A percentile compares a stretch with the other conserved stretches of the same genome.
phyloP scores from a whole-genome alignment of 2,329 filamentous ascomycete species.

The Mycogone perniciosa region DNA sequence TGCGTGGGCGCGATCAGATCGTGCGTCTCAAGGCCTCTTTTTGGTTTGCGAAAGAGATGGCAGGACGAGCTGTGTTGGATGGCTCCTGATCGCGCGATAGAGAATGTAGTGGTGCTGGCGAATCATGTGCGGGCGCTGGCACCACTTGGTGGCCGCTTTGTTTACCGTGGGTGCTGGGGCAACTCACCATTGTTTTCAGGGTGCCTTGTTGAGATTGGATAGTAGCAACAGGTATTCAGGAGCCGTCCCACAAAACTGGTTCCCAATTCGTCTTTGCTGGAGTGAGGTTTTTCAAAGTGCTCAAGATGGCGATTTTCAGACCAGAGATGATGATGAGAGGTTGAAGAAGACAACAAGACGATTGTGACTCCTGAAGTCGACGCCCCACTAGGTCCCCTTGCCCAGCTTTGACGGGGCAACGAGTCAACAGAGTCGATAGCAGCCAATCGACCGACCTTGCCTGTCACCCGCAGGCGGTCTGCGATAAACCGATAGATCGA shows the following conservation, averaged over 20 bases:
- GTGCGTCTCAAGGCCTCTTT: neutral
- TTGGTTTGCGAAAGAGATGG: neutral
- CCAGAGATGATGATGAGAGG: slow-evolving; percentile 8
- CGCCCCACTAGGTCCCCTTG: slow-evolving; percentile 11
- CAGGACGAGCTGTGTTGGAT: neutral
- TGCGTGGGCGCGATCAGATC: slow-evolving; percentile 1
- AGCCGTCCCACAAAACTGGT: neutral
- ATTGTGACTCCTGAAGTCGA: slow-evolving; percentile 9
- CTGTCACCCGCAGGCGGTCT: slow-evolving; percentile 8
- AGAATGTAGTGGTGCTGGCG: neutral
- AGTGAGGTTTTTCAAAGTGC: slow-evolving; percentile 10
- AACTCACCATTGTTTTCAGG: slow-evolving; percentile 14
- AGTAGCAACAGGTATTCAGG: neutral
- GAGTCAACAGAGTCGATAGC: slow-evolving; percentile 6
- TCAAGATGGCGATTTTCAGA: slow-evolving; percentile 15
- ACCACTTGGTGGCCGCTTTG: slow-evolving; percentile 3
- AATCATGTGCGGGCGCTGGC: slow-evolving; percentile 8
- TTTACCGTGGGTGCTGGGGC: slow-evolving; percentile 14
- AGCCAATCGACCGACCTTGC: slow-evolving; percentile 4
- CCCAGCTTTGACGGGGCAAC: slow-evolving; percentile 10
- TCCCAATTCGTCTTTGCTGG: neutral
- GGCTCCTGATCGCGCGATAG: neutral
- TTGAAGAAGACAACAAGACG: slow-evolving; percentile 14
- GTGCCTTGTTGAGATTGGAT: neutral
- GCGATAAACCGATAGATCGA: neutral